phyloP scores from a whole-genome alignment of 495 filamentous ascomycete genomes.

The Lasiosphaeria miniovina region DNA sequence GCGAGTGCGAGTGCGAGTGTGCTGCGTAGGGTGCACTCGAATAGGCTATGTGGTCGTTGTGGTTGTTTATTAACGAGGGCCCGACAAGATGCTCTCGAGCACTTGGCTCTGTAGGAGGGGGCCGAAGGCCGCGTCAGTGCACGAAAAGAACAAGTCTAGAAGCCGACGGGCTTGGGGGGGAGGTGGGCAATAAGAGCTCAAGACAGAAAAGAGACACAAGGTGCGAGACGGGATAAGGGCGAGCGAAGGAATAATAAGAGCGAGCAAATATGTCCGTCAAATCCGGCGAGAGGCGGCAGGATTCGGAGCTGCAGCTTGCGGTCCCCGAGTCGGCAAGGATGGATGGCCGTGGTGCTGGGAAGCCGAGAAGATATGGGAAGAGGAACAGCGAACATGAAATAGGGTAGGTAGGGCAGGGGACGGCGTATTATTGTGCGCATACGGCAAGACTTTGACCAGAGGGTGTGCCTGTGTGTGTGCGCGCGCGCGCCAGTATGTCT shows the following conservation, averaged over 20 bases:
- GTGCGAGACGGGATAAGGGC: constrained; percentile 1
- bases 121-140: constrained; percentile 19
- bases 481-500: neutral
- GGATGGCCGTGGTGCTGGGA: neutral
- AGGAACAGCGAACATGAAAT: neutral
- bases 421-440: neutral
- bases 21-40: constrained; percentile 11
- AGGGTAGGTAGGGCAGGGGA: too few relatives aligned
- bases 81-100: constrained; percentile 22
- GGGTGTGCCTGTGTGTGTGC: neutral
- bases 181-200: neutral
- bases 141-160: neutral
- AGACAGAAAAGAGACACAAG: constrained; percentile 1
- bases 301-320: constrained; percentile 7
- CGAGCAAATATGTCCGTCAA: neutral
- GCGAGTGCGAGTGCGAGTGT: constrained; percentile 22
- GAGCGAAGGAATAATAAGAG: constrained; percentile 3
- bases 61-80: constrained; percentile 19
- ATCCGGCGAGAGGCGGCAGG: neutral
- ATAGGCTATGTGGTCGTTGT: constrained; percentile 21
- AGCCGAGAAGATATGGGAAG: neutral
- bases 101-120: constrained; percentile 23
- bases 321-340: constrained; percentile 5
- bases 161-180: neutral
- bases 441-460: neutral